Conservation (phyloP, 208 protist species). For the Phytomonas sp. region DNA sequence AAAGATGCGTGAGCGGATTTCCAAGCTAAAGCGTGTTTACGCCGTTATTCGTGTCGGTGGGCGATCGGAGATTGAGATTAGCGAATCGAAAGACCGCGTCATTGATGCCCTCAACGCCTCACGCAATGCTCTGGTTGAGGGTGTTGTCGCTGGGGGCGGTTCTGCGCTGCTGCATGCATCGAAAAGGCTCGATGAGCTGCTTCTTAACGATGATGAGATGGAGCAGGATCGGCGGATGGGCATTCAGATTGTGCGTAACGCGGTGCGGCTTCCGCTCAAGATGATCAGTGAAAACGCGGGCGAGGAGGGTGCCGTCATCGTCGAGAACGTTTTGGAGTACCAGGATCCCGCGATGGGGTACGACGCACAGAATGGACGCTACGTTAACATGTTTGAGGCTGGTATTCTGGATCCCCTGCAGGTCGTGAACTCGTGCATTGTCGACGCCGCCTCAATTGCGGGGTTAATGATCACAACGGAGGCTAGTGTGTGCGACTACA, state of each 20-base stretch:
- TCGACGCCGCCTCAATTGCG: slow-evolving; percentile 96
- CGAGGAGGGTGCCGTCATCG: slow-evolving; percentile 95
- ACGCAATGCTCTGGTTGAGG: slow-evolving; percentile 97
- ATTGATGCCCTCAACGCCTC: slow-evolving; percentile 99
- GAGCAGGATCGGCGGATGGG: slow-evolving; percentile 74
- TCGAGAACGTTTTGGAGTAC: slow-evolving; percentile 93
- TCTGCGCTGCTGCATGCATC: slow-evolving; percentile 95
- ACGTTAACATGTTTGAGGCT: slow-evolving; percentile 96
- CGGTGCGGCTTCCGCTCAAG: slow-evolving; percentile 82
- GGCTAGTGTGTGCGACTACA: slow-evolving; percentile 92
- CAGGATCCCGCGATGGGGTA: slow-evolving; percentile 91
- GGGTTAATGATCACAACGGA: slow-evolving; percentile 99
- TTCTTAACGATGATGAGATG: slow-evolving; percentile 82
- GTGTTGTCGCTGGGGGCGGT: slow-evolving; percentile 98
- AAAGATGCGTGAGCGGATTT: slow-evolving; percentile 92
- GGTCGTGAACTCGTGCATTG: slow-evolving; percentile 96
- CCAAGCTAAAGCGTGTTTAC: slow-evolving; percentile 78
- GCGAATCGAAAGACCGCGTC: slow-evolving; percentile 98
- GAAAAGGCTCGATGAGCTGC: slow-evolving; percentile 82
- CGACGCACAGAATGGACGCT: slow-evolving; percentile 93
- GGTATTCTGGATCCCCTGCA: slow-evolving; percentile 99
- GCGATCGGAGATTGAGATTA: slow-evolving; percentile 97
- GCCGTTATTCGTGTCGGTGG: slow-evolving; percentile 97
- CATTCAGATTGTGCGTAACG: slow-evolving; percentile 84
- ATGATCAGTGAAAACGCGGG: slow-evolving; percentile 98